Evolutionary conservation across 2,329 filamentous ascomycete species (phyloP).

Genomic region (Colletotrichum trifolii): DNA sequence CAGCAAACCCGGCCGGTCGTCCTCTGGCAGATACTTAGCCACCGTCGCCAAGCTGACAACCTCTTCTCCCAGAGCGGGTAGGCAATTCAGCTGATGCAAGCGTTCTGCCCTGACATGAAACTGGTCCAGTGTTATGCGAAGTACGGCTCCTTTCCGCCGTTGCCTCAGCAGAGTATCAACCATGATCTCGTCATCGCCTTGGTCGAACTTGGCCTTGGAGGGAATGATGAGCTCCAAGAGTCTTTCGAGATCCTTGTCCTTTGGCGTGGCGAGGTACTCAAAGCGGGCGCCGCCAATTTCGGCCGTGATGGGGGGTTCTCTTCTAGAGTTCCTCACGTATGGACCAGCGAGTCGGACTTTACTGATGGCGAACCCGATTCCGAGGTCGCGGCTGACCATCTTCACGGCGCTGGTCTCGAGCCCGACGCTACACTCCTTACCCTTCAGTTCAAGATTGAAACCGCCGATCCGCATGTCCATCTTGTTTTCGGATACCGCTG

Average conservation of each 20-base stretch:
- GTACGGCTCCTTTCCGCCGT: constrained; percentile 84
- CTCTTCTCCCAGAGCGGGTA: constrained; percentile 81
- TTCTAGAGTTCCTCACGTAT: constrained; percentile 62
- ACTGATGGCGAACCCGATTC: constrained; percentile 78
- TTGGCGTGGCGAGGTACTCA: constrained; percentile 78
- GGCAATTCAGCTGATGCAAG: constrained; percentile 71
- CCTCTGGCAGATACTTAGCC: constrained; percentile 93
- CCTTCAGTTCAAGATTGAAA: constrained; percentile 78
- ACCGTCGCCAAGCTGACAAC: constrained; percentile 85
- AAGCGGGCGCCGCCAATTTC: constrained; percentile 75
- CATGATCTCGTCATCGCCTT: constrained; percentile 92
- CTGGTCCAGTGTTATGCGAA: constrained; percentile 75
- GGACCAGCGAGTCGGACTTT: constrained; percentile 82
- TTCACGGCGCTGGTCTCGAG: constrained; percentile 86
- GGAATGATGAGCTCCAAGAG: constrained; percentile 89
- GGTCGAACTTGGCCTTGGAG: constrained; percentile 87
- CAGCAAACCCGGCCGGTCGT: constrained; percentile 90
- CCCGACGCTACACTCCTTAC: constrained; percentile 78
- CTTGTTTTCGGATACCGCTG: constrained; percentile 68
- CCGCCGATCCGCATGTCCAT: constrained; percentile 82
- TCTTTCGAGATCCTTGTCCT: constrained; percentile 82
- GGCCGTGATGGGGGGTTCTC: constrained; percentile 70
- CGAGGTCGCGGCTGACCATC: constrained; percentile 78
- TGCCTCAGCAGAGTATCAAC: constrained; percentile 91
- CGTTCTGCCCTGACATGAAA: constrained; percentile 72